Percentiles rank a stretch among this genome's conserved stretches.
Conservation (phyloP, 768 basidiomycete species). For the Naganishia vishniacii region DNA sequence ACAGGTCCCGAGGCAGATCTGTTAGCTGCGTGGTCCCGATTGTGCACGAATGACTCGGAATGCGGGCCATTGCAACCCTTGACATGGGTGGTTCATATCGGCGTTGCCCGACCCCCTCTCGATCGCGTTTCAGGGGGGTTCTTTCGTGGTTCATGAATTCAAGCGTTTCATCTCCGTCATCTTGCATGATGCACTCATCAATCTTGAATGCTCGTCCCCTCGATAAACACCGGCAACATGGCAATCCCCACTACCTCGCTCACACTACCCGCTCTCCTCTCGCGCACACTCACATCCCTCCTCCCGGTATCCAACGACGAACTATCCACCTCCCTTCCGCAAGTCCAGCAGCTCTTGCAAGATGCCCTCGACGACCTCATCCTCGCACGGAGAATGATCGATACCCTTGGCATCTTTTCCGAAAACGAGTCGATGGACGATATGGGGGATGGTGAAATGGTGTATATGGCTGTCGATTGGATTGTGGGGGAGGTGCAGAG, state of each 20-base stretch:
- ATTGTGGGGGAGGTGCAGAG: constrained; percentile 42
- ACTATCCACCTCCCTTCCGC: constrained; percentile 33
- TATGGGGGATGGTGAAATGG: constrained; percentile 43
- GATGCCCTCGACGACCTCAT: constrained; percentile 37
- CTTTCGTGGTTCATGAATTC: too few relatives aligned
- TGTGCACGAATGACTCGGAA: background rate
- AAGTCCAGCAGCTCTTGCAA: constrained; percentile 32
- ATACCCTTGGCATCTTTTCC: constrained; percentile 46
- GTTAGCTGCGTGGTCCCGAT: too few relatives aligned
- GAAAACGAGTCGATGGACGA: constrained; percentile 48
- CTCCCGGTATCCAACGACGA: constrained; percentile 42
- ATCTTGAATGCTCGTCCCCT: too few relatives aligned
- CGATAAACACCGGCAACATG: too few relatives aligned
- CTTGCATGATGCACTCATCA: too few relatives aligned
- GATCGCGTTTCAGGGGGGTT: too few relatives aligned
- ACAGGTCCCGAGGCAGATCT: too few relatives aligned
- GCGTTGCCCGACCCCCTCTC: too few relatives aligned
- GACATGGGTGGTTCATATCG: too few relatives aligned
- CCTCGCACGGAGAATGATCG: constrained; percentile 40
- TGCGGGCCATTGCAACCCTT: too few relatives aligned
- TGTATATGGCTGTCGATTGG: constrained; percentile 46
- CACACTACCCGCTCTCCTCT: constrained; percentile 41
- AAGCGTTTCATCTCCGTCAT: too few relatives aligned
- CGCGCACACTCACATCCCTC: constrained; percentile 36
- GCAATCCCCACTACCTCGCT: constrained; percentile 25